These are phyloP conservation scores for Podaxis rugospora DNA, from an alignment of 768 basidiomycete genomes.

Conservation along the genomic window DNA sequence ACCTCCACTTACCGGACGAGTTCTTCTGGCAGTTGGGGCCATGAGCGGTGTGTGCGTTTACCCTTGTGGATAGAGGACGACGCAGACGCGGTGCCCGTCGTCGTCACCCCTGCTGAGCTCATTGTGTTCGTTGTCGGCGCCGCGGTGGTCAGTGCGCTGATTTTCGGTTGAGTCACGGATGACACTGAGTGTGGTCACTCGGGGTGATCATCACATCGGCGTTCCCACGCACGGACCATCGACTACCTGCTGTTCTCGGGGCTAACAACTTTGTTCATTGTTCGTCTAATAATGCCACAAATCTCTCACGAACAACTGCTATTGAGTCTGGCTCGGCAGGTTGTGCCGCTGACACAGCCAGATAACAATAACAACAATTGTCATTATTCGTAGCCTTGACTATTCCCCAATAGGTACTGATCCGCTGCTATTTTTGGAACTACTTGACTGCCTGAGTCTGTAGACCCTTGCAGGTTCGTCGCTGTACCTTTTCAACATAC, in stretches of 20 bases:
- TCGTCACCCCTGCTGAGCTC: slow-evolving; percentile 22
- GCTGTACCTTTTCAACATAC: slow-evolving; percentile 22
- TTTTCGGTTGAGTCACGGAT: slow-evolving; percentile 29
- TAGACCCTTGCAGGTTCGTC: not conserved
- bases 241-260: not conserved
- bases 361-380: no score
- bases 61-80: slow-evolving; percentile 43
- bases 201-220: slow-evolving; percentile 20
- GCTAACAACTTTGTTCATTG: not conserved
- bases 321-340: no score
- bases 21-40: slow-evolving; percentile 59
- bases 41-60: slow-evolving; percentile 51
- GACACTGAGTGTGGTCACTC: slow-evolving; percentile 30
- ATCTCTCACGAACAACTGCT: no score
- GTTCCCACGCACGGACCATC: slow-evolving; percentile 42
- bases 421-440: not conserved
- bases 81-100: slow-evolving; percentile 6
- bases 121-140: slow-evolving; percentile 22
- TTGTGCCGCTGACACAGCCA: no score
- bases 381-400: no score
- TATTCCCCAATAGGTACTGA: not conserved
- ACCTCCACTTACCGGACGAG: slow-evolving; percentile 46
- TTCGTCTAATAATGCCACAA: not conserved
- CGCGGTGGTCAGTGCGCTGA: slow-evolving; percentile 40
- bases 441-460: not conserved